phyloP scores from a whole-genome alignment of 2,329 filamentous ascomycete genomes.

The Domatiomyces globalis region DNA sequence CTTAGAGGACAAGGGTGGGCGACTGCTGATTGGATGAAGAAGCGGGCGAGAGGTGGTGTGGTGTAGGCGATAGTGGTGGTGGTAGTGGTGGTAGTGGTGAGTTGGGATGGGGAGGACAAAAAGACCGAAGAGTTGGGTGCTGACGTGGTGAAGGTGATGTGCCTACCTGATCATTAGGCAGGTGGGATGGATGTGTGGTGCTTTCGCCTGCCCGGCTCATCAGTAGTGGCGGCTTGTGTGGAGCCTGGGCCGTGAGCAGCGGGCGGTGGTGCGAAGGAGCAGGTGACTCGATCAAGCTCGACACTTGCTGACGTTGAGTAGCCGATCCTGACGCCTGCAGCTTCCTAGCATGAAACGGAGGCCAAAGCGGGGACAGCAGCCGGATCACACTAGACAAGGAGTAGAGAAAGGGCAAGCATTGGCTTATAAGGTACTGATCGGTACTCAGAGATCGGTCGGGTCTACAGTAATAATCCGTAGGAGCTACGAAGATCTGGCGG shows the following conservation, averaged over 20 bases:
- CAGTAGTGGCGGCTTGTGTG: not conserved
- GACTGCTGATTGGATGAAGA: not conserved
- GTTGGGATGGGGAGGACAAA: not conserved
- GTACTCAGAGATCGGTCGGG: too few species aligned
- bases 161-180: not conserved
- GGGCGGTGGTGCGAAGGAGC: not conserved
- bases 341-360: not conserved
- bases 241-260: not conserved
- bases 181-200: not conserved
- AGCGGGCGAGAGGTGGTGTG: not conserved
- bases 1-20: not conserved
- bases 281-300: not conserved
- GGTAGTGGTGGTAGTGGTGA: not conserved
- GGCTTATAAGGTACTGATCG: too few species aligned
- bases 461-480: too few species aligned
- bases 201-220: not conserved
- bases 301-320: not conserved
- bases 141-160: not conserved
- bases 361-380: not conserved
- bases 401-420: not conserved
- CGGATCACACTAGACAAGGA: not conserved
- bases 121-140: not conserved
- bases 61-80: not conserved
- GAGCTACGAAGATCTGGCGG: too few species aligned
- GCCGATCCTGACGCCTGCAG: not conserved